Base-by-base conservation (phyloP, 352 stramenopile genomes). In the Phytophthora brassicae region DNA sequence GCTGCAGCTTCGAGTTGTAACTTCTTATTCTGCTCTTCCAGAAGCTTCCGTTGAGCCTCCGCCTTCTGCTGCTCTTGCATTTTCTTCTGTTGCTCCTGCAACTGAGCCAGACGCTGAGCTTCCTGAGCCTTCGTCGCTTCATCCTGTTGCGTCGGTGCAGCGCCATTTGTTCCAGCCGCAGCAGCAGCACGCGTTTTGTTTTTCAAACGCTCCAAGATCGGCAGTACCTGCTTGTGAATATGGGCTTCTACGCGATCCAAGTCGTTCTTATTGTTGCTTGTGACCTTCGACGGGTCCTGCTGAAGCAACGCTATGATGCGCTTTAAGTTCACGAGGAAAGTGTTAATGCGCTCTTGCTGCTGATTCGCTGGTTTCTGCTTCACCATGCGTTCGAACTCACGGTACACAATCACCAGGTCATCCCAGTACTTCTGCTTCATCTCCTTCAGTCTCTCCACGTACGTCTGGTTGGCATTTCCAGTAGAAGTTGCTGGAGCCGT, bases 341-440 rank as follows among this genome's bases (percentile, higher is more conserved):
- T 88, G 48, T 89, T 91, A 44, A 92, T 91, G 0, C 85, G 85
- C 50, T 92, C 83, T 38, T 90, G 81, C 50, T 94, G 83, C 56
- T 90, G 81, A 14, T 86, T 89, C 9, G 78, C 75, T 0, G 79
- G 81, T 41, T 92, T 92, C 58, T 94, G 81, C 61, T 90, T 88
- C 24, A 90, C 85, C 85, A 94, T 91, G 24, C 83, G 77, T 47
- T 91, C 83, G 50, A 94, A 92, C 52, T 94, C 85, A n/a, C 77
- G 76, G 53, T 90, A 91, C 17, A 94, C 85, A 44, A 92, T 81
- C 44, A 94, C 77, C 11, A 94, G 50, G 47, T 92, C 83, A 23
- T 94, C 79, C 83, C 83, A 94, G 45, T 94, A 92, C 57, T 94
- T 94, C 19, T 66, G 60, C 49, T 88, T 89, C 66, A 92, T 78